A percentile compares a stretch with the other conserved stretches of the same genome.
phyloP scores from a whole-genome alignment of 2,329 filamentous ascomycete species.

The Pseudomassariella vexata region DNA sequence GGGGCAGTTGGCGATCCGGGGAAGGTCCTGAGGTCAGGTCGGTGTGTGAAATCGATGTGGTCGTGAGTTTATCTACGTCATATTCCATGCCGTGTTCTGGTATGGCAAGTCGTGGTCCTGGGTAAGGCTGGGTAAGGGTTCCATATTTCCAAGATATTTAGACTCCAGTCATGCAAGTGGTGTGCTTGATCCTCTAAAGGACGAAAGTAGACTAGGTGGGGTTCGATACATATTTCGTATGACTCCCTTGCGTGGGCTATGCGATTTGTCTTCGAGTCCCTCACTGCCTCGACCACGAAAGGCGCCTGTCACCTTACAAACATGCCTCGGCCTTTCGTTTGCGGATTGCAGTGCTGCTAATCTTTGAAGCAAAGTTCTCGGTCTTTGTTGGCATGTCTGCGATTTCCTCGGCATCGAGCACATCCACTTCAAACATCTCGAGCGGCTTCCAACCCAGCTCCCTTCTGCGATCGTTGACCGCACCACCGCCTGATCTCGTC shows the following conservation, averaged over 20 bases:
- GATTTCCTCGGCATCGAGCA: constrained; percentile 64
- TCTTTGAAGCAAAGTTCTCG: constrained; percentile 71
- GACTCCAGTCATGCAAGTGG: not conserved
- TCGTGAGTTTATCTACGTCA: constrained; percentile 4
- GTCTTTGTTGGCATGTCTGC: constrained; percentile 34
- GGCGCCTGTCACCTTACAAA: constrained; percentile 1
- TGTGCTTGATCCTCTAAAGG: too few species aligned
- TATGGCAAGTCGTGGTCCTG: not conserved
- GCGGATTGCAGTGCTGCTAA: constrained; percentile 85
- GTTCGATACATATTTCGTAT: not conserved
- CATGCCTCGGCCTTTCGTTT: constrained; percentile 33
- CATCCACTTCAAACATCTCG: constrained; percentile 82
- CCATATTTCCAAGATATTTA: not conserved
- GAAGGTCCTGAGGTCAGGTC: constrained; percentile 17
- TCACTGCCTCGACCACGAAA: not conserved
- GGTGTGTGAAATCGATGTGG: constrained; percentile 17
- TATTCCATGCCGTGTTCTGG: constrained; percentile 1
- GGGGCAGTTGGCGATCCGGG: constrained; percentile 17
- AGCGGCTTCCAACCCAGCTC: constrained; percentile 72
- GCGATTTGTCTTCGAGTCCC: too few species aligned
- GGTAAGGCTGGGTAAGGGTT: not conserved
- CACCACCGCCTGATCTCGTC: constrained; percentile 74
- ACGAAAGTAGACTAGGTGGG: not conserved
- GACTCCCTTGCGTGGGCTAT: not conserved
- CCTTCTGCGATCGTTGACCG: constrained; percentile 76